phyloP scores from a whole-genome alignment of 208 protist genomes.

The Acanthamoeba culbertsoni region DNA sequence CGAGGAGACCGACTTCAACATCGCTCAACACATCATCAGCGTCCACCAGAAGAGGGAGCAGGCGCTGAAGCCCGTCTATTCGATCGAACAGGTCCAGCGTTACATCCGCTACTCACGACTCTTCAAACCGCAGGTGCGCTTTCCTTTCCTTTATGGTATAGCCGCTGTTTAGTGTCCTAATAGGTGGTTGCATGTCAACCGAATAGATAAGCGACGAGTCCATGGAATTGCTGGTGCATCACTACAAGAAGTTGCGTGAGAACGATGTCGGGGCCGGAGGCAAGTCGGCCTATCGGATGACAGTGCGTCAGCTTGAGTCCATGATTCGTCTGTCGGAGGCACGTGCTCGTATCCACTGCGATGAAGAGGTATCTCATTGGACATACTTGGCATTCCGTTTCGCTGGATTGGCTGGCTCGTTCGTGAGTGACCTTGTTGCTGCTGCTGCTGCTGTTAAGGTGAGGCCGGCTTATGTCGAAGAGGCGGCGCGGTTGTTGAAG shows the following conservation, averaged over 20 bases:
- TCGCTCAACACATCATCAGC: constrained; percentile 85
- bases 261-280: constrained; percentile 82
- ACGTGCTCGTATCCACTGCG: constrained; percentile 95
- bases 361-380: constrained; percentile 90
- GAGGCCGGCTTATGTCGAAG: constrained; percentile 81
- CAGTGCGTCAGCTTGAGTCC: constrained; percentile 98
- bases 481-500: constrained; percentile 85
- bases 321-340: constrained; percentile 98
- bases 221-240: constrained; percentile 86
- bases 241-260: constrained; percentile 93
- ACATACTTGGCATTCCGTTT: no score
- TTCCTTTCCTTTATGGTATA: not conserved
- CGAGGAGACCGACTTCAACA: constrained; percentile 93
- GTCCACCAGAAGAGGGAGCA: constrained; percentile 72
- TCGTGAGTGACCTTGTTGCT: no score
- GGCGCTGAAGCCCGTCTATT: constrained; percentile 61
- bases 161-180: not conserved
- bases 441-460: no score
- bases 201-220: constrained; percentile 85
- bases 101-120: constrained; percentile 93
- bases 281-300: constrained; percentile 84
- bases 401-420: no score
- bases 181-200: not conserved
- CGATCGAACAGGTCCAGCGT: constrained; percentile 65
- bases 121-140: constrained; percentile 85